Conservation (phyloP, 208 protist species). For the Crithidia mellificae region DNA sequence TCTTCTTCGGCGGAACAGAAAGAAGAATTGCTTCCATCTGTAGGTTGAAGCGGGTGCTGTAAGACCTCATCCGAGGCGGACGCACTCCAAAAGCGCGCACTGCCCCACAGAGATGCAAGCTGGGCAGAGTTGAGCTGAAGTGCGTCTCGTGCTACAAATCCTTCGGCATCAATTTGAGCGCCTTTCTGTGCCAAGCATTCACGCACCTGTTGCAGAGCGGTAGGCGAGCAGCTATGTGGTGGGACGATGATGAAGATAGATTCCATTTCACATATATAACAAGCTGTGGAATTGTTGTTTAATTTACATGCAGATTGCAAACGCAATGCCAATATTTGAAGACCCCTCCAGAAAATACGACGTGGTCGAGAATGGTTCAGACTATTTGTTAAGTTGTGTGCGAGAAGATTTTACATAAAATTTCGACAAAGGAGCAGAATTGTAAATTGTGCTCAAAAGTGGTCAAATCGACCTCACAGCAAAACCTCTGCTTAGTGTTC, state of each 20-base stretch:
- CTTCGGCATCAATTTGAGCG: constrained; percentile 52
- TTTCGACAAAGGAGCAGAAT: too few relatives aligned
- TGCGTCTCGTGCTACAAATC: constrained; percentile 34
- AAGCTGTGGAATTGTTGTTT: neutral
- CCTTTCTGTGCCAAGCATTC: constrained; percentile 17
- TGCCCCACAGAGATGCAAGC: constrained; percentile 73
- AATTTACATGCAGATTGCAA: constrained; percentile 1
- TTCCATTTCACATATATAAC: constrained; percentile 11
- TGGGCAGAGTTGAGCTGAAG: constrained; percentile 38
- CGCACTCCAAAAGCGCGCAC: constrained; percentile 43
- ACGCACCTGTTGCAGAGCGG: neutral
- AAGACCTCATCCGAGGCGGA: constrained; percentile 36
- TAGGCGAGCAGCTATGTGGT: neutral
- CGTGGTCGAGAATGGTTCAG: too few relatives aligned
- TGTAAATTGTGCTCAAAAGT: too few relatives aligned
- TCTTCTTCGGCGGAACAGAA: constrained; percentile 24
- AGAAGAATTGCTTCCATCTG: neutral
- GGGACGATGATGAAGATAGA: constrained; percentile 9
- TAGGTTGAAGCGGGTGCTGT: constrained; percentile 8
- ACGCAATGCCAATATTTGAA: neutral
- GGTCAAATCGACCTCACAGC: too few relatives aligned
- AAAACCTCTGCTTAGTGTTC: too few relatives aligned
- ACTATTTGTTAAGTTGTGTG: too few relatives aligned
- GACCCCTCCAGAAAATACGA: too few relatives aligned
- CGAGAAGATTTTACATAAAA: too few relatives aligned